Conservation (phyloP, 2,329 filamentous ascomycete genomes). For the Alternaria hordeiaustralica region DNA sequence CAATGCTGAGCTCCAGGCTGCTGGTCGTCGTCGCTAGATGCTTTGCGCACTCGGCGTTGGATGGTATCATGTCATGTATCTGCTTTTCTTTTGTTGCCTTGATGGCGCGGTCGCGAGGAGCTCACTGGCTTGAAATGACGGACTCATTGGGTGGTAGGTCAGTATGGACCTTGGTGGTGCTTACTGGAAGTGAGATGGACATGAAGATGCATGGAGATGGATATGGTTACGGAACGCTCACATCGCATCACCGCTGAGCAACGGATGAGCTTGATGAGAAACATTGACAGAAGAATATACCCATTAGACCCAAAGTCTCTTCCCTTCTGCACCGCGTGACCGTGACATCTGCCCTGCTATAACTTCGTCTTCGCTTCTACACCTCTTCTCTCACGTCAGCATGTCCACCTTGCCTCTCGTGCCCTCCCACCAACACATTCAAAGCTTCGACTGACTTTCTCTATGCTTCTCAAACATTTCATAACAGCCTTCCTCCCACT, state of each 20-base stretch:
- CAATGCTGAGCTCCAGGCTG: conserved; percentile 8
- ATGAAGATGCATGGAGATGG: not conserved
- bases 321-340: not conserved
- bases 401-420: not conserved
- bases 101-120: not conserved
- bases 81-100: not conserved
- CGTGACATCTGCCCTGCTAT: not conserved
- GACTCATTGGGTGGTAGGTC: not conserved
- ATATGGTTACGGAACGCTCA: not conserved
- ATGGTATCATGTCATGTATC: not conserved
- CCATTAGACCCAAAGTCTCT: not conserved
- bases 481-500: conserved; percentile 25
- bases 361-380: not conserved
- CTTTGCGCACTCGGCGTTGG: not conserved
- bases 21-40: conserved; percentile 14
- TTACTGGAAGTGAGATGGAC: not conserved
- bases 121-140: not conserved
- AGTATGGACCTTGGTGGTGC: not conserved
- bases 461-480: not conserved
- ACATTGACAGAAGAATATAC: not conserved
- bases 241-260: not conserved
- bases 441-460: not conserved
- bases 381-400: not conserved
- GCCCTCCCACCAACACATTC: not conserved
- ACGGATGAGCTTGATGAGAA: not conserved